These are phyloP conservation scores for Nemania sp. DNA, from an alignment of 2,329 filamentous ascomycete species.

Conservation along the genomic window DNA sequence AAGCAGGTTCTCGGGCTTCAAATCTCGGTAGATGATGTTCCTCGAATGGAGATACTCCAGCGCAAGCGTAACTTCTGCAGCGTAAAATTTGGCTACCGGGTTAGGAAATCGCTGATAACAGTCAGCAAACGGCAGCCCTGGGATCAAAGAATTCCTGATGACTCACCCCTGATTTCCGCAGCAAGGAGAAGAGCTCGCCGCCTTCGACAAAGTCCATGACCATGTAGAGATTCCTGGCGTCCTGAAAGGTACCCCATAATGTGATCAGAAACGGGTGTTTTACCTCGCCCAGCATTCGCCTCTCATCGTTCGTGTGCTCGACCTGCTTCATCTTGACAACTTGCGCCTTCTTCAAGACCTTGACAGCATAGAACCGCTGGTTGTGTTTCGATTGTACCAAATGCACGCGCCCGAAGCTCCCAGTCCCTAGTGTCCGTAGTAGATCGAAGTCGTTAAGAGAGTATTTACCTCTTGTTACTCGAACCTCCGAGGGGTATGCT, in stretches of 20 bases:
- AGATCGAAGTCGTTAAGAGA: conserved; percentile 88
- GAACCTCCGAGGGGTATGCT: conserved; percentile 42
- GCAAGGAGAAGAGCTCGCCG: conserved; percentile 91
- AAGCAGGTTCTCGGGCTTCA: conserved; percentile 93
- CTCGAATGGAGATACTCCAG: conserved; percentile 93
- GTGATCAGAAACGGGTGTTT: conserved; percentile 98
- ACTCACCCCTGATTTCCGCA: conserved; percentile 87
- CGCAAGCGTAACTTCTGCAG: conserved; percentile 92
- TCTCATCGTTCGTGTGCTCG: conserved; percentile 98
- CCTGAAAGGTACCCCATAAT: conserved; percentile 97
- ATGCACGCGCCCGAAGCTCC: conserved; percentile 95
- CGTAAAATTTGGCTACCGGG: conserved; percentile 98
- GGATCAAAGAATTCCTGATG: not conserved
- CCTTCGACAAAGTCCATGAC: conserved; percentile 99
- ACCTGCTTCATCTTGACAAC: conserved; percentile 99
- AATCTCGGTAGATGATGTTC: conserved; percentile 96
- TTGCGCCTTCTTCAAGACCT: conserved; percentile 97
- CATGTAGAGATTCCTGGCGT: conserved; percentile 96
- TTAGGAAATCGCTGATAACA: conserved; percentile 87
- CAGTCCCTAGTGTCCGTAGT: conserved; percentile 88
- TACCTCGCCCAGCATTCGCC: conserved; percentile 92
- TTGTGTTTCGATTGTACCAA: conserved; percentile 98
- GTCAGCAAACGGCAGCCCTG: conserved; percentile 22
- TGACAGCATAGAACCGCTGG: conserved; percentile 96
- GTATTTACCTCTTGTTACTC: conserved; percentile 96